A percentile compares a stretch with the other conserved stretches of the same genome.
These are phyloP conservation scores for Cydonia oblonga DNA, from an alignment of 331 rosid genomes.

Conservation along the genomic window DNA sequence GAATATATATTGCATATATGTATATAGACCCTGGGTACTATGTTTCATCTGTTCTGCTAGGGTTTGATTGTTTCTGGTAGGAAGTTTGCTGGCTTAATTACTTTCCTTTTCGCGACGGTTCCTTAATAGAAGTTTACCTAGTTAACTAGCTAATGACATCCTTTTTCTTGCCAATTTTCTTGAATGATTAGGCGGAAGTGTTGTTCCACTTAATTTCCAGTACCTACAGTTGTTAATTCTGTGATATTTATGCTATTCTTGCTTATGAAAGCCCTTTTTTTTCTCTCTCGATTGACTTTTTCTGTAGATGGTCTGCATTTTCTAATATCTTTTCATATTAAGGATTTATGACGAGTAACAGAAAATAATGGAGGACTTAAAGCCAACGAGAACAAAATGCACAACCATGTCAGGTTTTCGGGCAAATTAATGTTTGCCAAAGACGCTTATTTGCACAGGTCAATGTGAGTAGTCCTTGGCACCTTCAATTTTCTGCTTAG, in stretches of 20 bases:
- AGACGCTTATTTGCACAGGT: neutral
- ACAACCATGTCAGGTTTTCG: no score
- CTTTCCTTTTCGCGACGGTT: no score
- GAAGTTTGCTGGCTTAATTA: neutral
- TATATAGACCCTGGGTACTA: no score
- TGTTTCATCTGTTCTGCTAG: no score
- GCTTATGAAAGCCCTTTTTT: no score
- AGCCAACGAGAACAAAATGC: no score
- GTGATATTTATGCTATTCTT: no score
- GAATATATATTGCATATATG: neutral
- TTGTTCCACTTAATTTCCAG: neutral
- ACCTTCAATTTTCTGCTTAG: neutral
- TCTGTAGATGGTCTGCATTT: neutral
- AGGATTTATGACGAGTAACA: neutral
- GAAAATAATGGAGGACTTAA: neutral
- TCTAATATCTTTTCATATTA: neutral
- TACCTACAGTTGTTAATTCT: neutral
- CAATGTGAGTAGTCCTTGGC: neutral
- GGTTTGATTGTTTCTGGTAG: neutral
- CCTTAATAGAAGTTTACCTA: no score
- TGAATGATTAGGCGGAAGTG: neutral
- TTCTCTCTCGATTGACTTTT: neutral
- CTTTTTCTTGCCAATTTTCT: no score
- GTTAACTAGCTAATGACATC: no score
- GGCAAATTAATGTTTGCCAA: neutral